These are phyloP conservation scores for Sphagnum tenellum DNA, from an alignment of 225 moss, liverwort and hornwort species.

Conservation along the genomic window DNA sequence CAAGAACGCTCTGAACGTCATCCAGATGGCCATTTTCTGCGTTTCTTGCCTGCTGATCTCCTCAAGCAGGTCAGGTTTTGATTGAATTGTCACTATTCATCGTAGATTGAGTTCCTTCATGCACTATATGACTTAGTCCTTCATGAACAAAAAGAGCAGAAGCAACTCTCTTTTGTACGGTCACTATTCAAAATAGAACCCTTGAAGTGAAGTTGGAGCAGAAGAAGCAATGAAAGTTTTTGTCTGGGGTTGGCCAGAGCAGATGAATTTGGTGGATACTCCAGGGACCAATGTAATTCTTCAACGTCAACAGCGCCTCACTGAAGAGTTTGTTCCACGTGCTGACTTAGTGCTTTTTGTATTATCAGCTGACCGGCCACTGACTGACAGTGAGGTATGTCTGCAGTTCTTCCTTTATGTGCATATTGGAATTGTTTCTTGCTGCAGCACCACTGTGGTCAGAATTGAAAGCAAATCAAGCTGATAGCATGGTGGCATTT, in stretches of 20 bases:
- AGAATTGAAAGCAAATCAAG: not conserved
- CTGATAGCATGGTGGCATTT: not conserved
- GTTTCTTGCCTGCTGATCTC: conserved; percentile 71
- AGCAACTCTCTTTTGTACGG: no score
- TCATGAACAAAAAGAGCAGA: no score
- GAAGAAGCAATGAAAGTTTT: no score
- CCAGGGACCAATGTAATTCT: conserved; percentile 99
- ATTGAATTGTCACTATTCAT: not conserved
- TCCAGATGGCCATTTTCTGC: conserved; percentile 90
- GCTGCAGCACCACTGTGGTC: not conserved
- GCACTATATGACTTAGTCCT: no score
- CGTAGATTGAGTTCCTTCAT: no score
- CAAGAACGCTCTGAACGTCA: conserved; percentile 83
- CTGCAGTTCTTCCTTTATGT: conserved; percentile 1
- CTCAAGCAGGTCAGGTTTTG: conserved; percentile 72
- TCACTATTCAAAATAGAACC: no score
- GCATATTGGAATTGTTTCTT: not conserved
- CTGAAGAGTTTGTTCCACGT: conserved; percentile 94
- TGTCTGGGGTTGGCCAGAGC: conserved; percentile 63
- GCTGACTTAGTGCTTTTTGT: conserved; percentile 97
- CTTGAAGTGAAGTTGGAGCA: conserved; percentile 2
- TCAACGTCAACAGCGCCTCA: conserved; percentile 96
- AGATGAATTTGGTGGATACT: conserved; percentile 99
- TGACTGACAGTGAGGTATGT: conserved; percentile 95
- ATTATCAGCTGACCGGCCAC: conserved; percentile 81